Evolutionary conservation across 73 alveolate species (phyloP).

Genomic region (Paramecium sonneborni): DNA sequence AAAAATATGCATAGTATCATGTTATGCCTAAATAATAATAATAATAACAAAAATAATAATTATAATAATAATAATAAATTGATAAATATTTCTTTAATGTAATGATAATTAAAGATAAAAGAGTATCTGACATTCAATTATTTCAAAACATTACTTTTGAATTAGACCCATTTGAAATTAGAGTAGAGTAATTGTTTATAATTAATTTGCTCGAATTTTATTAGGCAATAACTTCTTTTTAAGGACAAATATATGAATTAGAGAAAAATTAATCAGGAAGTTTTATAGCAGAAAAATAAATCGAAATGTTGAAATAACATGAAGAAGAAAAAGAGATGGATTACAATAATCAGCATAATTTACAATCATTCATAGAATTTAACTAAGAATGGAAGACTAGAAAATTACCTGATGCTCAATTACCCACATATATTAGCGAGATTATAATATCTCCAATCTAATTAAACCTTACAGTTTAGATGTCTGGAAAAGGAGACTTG

Average conservation of each 20-base stretch:
- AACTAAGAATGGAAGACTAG: slow-evolving; percentile 16
- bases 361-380: neutral
- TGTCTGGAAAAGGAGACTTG: neutral
- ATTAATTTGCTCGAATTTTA: neutral
- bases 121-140: neutral
- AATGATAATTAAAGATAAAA: neutral
- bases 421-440: slow-evolving; percentile 51
- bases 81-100: slow-evolving; percentile 25
- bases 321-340: neutral
- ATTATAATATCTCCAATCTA: slow-evolving; percentile 35
- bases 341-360: neutral
- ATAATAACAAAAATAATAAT: neutral
- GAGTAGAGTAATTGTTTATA: slow-evolving; percentile 41
- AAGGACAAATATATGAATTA: neutral
- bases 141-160: slow-evolving; percentile 40
- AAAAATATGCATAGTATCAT: slow-evolving; percentile 43
- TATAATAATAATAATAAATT: neutral
- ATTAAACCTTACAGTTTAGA: neutral
- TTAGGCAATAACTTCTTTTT: neutral
- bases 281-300: neutral
- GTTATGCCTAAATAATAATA: neutral
- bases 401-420: slow-evolving; percentile 25
- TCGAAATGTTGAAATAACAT: neutral
- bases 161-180: slow-evolving; percentile 55
- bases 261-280: neutral